A percentile compares a stretch with the other conserved stretches of the same genome.
These are phyloP conservation scores for Rhododendron williamsianum DNA, from an alignment of 148 eudicot species.

Conservation along the genomic window DNA sequence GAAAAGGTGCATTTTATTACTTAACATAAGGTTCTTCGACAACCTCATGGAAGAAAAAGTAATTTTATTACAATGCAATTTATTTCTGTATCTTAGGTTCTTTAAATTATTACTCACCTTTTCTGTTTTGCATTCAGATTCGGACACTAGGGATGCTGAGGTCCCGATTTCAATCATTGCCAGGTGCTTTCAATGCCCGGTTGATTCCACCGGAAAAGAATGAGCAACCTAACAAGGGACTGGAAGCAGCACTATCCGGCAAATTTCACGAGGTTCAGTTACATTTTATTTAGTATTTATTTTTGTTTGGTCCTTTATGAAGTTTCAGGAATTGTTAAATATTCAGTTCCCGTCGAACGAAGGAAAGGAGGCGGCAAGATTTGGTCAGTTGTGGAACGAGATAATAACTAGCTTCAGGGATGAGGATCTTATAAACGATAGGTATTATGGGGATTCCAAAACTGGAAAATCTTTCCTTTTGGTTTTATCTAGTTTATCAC, in stretches of 20 bases:
- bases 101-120: constrained; percentile 6
- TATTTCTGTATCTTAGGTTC: not conserved
- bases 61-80: not conserved
- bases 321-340: constrained; percentile 6
- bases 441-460: constrained; percentile 21
- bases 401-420: constrained; percentile 63
- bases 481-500: not conserved
- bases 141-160: constrained; percentile 53
- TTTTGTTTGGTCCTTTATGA: not conserved
- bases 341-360: constrained; percentile 36
- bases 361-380: constrained; percentile 55
- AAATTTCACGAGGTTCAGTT: constrained; percentile 37
- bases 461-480: not conserved
- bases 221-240: constrained; percentile 39
- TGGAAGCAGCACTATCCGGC: constrained; percentile 42
- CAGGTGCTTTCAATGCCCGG: constrained; percentile 49
- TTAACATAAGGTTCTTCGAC: not conserved
- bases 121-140: constrained; percentile 34
- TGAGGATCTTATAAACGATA: constrained; percentile 56
- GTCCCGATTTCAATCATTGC: constrained; percentile 52
- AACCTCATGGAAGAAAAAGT: not conserved
- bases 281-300: not conserved
- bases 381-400: constrained; percentile 67
- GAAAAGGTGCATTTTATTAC: not conserved
- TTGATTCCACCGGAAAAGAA: constrained; percentile 45